Conservation (phyloP, 805 yeast species). For the Yarrowia sp. region DNA sequence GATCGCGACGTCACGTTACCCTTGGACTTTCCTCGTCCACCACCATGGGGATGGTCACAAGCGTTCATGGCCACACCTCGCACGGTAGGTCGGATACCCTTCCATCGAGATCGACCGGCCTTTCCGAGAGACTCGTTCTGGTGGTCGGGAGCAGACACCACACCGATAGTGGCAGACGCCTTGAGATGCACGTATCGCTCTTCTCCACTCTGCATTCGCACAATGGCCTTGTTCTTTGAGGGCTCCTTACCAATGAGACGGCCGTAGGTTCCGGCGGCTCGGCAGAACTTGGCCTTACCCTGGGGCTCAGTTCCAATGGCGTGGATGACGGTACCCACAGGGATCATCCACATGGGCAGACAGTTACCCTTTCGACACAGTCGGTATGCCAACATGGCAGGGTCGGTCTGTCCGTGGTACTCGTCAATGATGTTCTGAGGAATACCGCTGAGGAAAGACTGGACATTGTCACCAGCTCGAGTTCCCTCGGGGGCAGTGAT, state of each 20-base stretch:
- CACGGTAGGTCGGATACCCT: conserved; percentile 91
- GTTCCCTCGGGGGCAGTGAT: conserved; percentile 90
- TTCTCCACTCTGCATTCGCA: conserved; percentile 87
- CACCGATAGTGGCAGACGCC: conserved; percentile 91
- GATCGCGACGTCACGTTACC: conserved; percentile 91
- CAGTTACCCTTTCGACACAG: conserved; percentile 94
- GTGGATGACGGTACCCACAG: conserved; percentile 90
- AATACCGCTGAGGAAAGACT: conserved; percentile 84
- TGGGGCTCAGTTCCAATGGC: conserved; percentile 73
- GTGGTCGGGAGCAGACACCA: conserved; percentile 89
- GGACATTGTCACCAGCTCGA: conserved; percentile 88
- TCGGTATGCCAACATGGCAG: conserved; percentile 81
- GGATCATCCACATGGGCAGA: conserved; percentile 86
- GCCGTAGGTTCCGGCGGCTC: conserved; percentile 94
- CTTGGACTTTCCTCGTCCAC: conserved; percentile 99
- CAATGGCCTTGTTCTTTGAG: conserved; percentile 66
- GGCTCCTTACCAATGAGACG: conserved; percentile 78
- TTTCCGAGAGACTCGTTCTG: conserved; percentile 88
- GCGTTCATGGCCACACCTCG: conserved; percentile 99
- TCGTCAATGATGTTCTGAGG: conserved; percentile 70
- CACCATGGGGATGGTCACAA: conserved; percentile 97
- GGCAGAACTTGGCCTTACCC: conserved; percentile 84
- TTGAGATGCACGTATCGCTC: conserved; percentile 83
- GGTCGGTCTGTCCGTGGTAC: conserved; percentile 91
- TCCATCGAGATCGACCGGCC: conserved; percentile 91